A percentile compares a stretch with the other conserved stretches of the same genome.
These are phyloP conservation scores for Nyctanthes arbortristis DNA, from an alignment of 257 asterid species.

Conservation along the genomic window DNA sequence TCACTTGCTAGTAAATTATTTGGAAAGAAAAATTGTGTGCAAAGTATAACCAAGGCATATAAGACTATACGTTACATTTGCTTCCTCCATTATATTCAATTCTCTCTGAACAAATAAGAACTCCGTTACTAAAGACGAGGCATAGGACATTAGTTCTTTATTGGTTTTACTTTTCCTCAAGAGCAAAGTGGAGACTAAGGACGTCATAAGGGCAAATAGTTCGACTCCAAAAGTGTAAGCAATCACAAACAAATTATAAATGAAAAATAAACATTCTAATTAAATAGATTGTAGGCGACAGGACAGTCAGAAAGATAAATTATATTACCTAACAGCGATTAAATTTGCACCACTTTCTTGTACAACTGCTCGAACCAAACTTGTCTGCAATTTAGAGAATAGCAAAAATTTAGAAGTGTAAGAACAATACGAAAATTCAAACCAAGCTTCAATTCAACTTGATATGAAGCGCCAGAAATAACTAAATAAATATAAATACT, in stretches of 20 bases:
- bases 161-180: background rate
- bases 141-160: background rate
- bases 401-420: slow-evolving; percentile 6
- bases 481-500: background rate
- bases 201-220: background rate
- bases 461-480: too few relatives aligned
- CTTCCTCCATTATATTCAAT: background rate
- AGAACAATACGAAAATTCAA: slow-evolving; percentile 3
- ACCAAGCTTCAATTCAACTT: background rate
- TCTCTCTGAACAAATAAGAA: background rate
- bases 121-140: background rate
- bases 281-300: too few relatives aligned
- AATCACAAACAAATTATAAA: background rate
- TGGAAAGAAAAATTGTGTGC: background rate
- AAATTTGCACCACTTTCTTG: slow-evolving; percentile 87
- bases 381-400: slow-evolving; percentile 52
- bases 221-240: background rate
- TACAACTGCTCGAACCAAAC: slow-evolving; percentile 97
- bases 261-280: background rate
- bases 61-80: background rate
- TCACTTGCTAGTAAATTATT: background rate
- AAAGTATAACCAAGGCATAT: too few relatives aligned
- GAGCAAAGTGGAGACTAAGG: background rate
- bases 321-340: slow-evolving; percentile 65
- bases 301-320: background rate